phyloP scores from a whole-genome alignment of 805 yeast genomes.

The Debaryomyces maramus region DNA sequence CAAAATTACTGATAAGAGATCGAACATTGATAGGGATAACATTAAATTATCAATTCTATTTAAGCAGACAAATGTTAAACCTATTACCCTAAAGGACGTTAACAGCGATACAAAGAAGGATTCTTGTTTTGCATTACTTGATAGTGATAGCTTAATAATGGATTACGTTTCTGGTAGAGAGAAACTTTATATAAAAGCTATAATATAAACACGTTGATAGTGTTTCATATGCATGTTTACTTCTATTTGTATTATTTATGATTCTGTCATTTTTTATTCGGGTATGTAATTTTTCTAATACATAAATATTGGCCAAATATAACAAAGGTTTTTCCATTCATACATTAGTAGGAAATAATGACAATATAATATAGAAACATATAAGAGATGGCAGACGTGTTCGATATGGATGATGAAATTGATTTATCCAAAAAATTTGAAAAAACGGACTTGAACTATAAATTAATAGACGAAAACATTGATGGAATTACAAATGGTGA shows the following conservation, averaged over 20 bases:
- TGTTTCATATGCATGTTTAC: neutral
- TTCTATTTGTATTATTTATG: neutral
- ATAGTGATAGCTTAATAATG: conserved; percentile 1
- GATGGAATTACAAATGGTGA: conserved; percentile 4
- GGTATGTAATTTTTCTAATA: neutral
- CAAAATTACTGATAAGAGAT: conserved; percentile 8
- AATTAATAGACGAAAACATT: conserved; percentile 17
- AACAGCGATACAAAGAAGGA: neutral
- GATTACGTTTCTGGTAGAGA: neutral
- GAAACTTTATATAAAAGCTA: conserved; percentile 1
- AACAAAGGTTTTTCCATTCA: no score
- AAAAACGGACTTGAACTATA: conserved; percentile 22
- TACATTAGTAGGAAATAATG: neutral
- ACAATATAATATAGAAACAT: neutral
- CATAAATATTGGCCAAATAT: no score
- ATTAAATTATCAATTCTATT: neutral
- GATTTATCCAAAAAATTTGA: conserved; percentile 5
- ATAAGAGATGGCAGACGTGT: conserved; percentile 31
- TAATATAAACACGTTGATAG: neutral
- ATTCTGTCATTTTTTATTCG: neutral
- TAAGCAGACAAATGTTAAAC: conserved; percentile 4
- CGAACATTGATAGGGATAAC: neutral
- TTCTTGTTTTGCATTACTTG: neutral
- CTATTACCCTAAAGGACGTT: neutral
- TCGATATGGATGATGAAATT: conserved; percentile 35